Conservation (phyloP, 306 rosid species). For the Cajanus cajan region DNA sequence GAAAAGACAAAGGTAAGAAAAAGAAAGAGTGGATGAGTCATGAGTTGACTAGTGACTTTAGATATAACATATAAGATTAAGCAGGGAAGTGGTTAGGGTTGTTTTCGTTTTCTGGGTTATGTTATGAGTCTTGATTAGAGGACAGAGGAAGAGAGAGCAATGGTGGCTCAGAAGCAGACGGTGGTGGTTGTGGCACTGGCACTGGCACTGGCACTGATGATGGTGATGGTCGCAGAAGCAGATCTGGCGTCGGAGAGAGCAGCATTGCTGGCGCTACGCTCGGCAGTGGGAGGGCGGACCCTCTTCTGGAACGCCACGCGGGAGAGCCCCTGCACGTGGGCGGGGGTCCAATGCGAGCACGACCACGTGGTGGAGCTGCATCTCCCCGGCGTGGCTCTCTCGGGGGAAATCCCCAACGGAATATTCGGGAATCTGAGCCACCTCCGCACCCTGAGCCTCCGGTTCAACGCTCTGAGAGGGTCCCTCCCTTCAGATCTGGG, state of each 20-base stretch:
- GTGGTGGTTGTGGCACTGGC: neutral
- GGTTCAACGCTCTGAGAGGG: constrained; percentile 61
- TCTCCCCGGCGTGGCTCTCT: constrained; percentile 61
- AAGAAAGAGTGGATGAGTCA: too few relatives aligned
- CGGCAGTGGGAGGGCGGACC: constrained; percentile 51
- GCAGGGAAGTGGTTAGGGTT: too few relatives aligned
- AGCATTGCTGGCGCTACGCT: constrained; percentile 54
- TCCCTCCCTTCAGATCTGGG: constrained; percentile 59
- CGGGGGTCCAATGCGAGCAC: constrained; percentile 52
- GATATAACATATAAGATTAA: too few relatives aligned
- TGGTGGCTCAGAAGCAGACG: neutral
- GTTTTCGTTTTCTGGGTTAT: too few relatives aligned
- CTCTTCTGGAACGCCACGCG: constrained; percentile 53
- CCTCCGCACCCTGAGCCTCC: constrained; percentile 61
- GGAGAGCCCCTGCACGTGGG: constrained; percentile 50
- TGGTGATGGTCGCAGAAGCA: constrained; percentile 1
- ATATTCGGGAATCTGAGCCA: constrained; percentile 50
- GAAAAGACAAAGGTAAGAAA: too few relatives aligned
- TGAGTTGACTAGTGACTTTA: too few relatives aligned
- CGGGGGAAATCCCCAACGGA: constrained; percentile 55
- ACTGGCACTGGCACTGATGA: neutral
- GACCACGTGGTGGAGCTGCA: constrained; percentile 53
- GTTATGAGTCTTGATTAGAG: too few relatives aligned
- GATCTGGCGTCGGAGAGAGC: constrained; percentile 53
- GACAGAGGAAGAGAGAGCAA: too few relatives aligned